phyloP scores from a whole-genome alignment of 495 filamentous ascomycete genomes.

The Evansstolkia leycettana region DNA sequence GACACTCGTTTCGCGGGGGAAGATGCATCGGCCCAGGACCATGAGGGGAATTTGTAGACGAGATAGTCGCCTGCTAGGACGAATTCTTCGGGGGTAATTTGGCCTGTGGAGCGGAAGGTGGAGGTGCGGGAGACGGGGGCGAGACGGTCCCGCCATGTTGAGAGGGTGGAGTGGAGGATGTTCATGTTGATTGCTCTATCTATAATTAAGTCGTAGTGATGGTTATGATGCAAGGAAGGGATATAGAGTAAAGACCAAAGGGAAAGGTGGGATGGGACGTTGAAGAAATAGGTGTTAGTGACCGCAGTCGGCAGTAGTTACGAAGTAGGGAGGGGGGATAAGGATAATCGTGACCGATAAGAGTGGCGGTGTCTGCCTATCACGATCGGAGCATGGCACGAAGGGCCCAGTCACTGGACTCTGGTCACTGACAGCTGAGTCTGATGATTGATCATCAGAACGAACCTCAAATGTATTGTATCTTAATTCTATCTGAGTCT shows the following conservation, averaged over 20 bases:
- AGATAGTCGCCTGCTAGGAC: slow-evolving; percentile 93
- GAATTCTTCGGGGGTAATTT: slow-evolving; percentile 98
- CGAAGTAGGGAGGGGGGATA: no score
- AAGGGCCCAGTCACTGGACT: no score
- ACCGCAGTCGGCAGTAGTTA: no score
- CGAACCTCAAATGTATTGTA: no score
- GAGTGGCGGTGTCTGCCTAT: no score
- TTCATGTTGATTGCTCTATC: slow-evolving; percentile 19
- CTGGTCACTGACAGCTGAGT: slow-evolving; percentile 4
- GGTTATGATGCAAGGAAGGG: not conserved
- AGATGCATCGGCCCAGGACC: slow-evolving; percentile 92
- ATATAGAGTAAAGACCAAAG: slow-evolving; percentile 5
- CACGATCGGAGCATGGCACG: no score
- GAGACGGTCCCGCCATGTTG: slow-evolving; percentile 77
- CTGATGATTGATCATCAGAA: slow-evolving; percentile 1
- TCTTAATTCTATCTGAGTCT: no score
- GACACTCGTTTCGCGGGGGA: slow-evolving; percentile 59
- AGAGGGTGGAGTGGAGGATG: slow-evolving; percentile 68
- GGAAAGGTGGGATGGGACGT: not conserved
- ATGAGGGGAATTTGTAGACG: slow-evolving; percentile 97
- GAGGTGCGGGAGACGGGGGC: slow-evolving; percentile 80
- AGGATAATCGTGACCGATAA: no score
- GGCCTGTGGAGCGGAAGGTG: slow-evolving; percentile 83
- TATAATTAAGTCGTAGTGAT: not conserved
- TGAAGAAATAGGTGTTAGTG: not conserved